These are phyloP conservation scores for Hippophae rhamnoides DNA, from an alignment of 306 rosid species.

Conservation along the genomic window DNA sequence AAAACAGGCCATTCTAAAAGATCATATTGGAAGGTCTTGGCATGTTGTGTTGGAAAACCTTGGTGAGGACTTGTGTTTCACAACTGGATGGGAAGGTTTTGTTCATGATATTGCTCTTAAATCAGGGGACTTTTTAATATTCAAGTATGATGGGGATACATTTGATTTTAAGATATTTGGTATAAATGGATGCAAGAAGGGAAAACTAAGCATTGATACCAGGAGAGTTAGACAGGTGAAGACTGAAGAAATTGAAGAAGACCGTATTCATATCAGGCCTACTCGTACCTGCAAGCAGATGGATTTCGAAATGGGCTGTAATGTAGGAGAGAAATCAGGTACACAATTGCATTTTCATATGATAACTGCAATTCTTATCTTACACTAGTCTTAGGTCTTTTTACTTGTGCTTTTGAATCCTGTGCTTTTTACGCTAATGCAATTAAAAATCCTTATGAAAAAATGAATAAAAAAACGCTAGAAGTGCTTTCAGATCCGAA, in stretches of 20 bases:
- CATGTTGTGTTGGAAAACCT: background rate
- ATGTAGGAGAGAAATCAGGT: background rate
- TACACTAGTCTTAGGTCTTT: background rate
- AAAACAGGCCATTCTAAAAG: slow-evolving; percentile 6
- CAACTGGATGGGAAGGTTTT: slow-evolving; percentile 12
- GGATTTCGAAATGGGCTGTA: background rate
- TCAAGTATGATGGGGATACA: slow-evolving; percentile 2
- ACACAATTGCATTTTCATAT: background rate
- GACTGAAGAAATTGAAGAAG: background rate
- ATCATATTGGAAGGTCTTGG: slow-evolving; percentile 12
- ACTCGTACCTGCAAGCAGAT: background rate
- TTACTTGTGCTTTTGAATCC: background rate
- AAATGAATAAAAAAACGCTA: too few species aligned
- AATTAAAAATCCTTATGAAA: too few species aligned
- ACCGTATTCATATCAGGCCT: background rate
- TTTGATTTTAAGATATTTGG: slow-evolving; percentile 8
- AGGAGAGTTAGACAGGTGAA: background rate
- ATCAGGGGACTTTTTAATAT: slow-evolving; percentile 14
- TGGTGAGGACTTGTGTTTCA: slow-evolving; percentile 8
- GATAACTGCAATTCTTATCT: too few species aligned
- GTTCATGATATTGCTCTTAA: background rate
- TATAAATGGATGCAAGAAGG: slow-evolving; percentile 7
- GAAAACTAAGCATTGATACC: background rate
- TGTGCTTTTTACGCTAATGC: too few species aligned
- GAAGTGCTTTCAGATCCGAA: too few species aligned